phyloP scores from a whole-genome alignment of 768 basidiomycete genomes.

The Suillus decipiens region DNA sequence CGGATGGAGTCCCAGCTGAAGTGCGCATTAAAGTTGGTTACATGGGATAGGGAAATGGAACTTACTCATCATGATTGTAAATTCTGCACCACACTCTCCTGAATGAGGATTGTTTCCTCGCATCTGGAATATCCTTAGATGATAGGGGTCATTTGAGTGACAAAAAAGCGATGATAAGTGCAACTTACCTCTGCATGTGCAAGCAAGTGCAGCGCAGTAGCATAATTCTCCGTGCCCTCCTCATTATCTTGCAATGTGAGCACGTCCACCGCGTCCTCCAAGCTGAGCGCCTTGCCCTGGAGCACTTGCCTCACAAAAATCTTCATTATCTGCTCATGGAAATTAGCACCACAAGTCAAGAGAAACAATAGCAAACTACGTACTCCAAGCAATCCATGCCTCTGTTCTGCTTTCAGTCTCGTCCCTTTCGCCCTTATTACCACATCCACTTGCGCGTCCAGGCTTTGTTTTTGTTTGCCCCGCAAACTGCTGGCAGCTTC shows the following conservation, averaged over 20 bases:
- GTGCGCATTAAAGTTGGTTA: neutral
- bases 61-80: slow-evolving; percentile 87
- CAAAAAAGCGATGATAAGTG: neutral
- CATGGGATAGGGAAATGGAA: slow-evolving; percentile 13
- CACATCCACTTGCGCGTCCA: slow-evolving; percentile 69
- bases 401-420: slow-evolving; percentile 39
- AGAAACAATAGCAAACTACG: neutral
- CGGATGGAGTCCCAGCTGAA: slow-evolving; percentile 77
- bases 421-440: slow-evolving; percentile 58
- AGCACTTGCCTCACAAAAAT: slow-evolving; percentile 66
- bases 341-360: neutral
- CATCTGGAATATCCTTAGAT: slow-evolving; percentile 65
- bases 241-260: slow-evolving; percentile 83
- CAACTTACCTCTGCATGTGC: slow-evolving; percentile 50
- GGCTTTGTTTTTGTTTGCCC: slow-evolving; percentile 55
- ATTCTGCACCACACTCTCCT: slow-evolving; percentile 85
- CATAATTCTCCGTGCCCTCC: slow-evolving; percentile 60
- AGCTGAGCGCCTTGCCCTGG: slow-evolving; percentile 69
- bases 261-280: slow-evolving; percentile 83
- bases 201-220: slow-evolving; percentile 68
- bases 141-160: neutral
- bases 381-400: slow-evolving; percentile 50
- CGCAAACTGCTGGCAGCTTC: slow-evolving; percentile 47
- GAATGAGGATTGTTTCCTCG: slow-evolving; percentile 67
- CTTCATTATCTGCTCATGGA: slow-evolving; percentile 60